Base-by-base conservation (phyloP, 2,329 filamentous ascomycete genomes). In the Penicillium sp. region DNA sequence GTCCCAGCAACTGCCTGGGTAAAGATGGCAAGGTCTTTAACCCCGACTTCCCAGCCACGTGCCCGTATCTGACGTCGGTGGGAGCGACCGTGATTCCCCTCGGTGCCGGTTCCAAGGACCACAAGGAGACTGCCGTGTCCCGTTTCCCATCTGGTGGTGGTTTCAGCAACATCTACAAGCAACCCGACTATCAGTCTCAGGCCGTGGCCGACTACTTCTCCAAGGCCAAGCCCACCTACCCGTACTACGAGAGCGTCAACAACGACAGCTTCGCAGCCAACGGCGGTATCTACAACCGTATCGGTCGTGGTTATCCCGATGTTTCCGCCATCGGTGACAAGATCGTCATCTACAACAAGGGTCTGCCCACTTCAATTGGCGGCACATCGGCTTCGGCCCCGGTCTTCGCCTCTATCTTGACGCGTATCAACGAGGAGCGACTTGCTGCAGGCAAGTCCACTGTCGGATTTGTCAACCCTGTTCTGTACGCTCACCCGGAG, bases 401-500 rank as follows among this genome's bases (percentile, higher is more conserved):
- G 0, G 72, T 80, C 0, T 64, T 82, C 16, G 78, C 77, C 4
- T 67, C 76, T 20, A 72, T 82, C 60, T 64, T 82, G 39, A 74
- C 77, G 3, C 64, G 79, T 4, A 69, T 80, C 45, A 80, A 81
- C 49, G 78, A 80, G 46, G 73, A 70, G 44, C 64, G 77, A n/a
- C 59, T 79, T 38, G 65, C 73, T 2, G 64, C 61, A 2, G 75
- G 76, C 3, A 78, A 76, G 69, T 58, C 63, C 5, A 63, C 71
- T 1, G 61, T 81, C 7, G 80, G 79, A 0, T 82, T 76, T 67
- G 62, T 81, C 28, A 82, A 81, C 52, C 70, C 72, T 23, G 50
- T 58, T 11, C 44, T 66, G 3, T 66, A 67, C 38, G 51, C 52
- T 7, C 54, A 68, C 31, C 62, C 65, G 0, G 58, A 59, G 36